Base-by-base conservation (phyloP, 2,329 filamentous ascomycete species). In the Byssothecium circinans region DNA sequence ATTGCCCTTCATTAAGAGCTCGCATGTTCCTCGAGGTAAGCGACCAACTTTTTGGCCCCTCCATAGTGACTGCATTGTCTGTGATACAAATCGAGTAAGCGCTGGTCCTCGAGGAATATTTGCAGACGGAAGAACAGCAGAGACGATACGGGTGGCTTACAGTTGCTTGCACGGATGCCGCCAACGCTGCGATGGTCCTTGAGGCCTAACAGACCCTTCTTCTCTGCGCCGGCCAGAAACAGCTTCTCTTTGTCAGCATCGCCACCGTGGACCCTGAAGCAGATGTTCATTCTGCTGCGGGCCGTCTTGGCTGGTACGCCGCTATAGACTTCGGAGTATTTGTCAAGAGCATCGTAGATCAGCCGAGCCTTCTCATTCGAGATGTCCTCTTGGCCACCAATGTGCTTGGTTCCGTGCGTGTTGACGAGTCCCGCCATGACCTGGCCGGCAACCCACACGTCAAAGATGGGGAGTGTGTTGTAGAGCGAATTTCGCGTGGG, bases 391-490 rank as follows among this genome's bases (percentile, higher is more conserved):
- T 96, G 92, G 1, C 87, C 89, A 14, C 81, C 78, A 5, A 95
- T 86, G 63, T 87, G 89, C 50, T 78, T 73, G 57, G 84, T 72
- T 2, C 83, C 79, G 69, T 82, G 88, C 0, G 77, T 81, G 15
- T 75, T 65, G 12, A 95, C 78, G 1, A 96, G 80, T 54, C 82
- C 84, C 65, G 88, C 84, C 65, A 97, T 85, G 42, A 97, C 91
- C 68, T 89, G 84, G n/a, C 91, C 91, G 14, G 89, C 89, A 44
- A 96, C 83, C 76, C 87, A 97, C 30, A 96, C 88, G 69, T 92
- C 91, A 64, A 97, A 96, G 64, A 97, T 95, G 63, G 89, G 91
- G 10, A 97, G 77, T 0, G 92, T 97, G 74, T 97, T 97, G 77
- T 97, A 97, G 22, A 97, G 80, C 60, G 88, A 94, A 76, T 95